These are phyloP conservation scores for Telopea speciosissima DNA, from an alignment of 177 flowering plant species.

Conservation along the genomic window DNA sequence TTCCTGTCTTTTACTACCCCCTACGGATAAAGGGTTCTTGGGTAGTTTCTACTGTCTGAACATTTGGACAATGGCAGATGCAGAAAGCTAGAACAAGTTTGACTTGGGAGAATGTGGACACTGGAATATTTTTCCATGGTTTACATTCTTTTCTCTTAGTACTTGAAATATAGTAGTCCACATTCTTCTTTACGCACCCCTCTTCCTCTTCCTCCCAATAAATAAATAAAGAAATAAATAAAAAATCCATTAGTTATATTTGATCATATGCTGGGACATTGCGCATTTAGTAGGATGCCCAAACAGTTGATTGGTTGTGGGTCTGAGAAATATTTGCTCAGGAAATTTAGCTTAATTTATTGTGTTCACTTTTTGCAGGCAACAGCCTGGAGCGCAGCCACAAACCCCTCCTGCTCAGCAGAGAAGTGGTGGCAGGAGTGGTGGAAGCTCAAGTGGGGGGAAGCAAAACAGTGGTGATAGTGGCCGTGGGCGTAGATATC, in stretches of 20 bases:
- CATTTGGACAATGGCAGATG: background rate
- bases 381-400: slow-evolving; percentile 41
- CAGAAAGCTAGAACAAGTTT: background rate
- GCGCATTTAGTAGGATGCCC: background rate
- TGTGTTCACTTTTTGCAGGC: slow-evolving; percentile 22
- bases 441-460: slow-evolving; percentile 38
- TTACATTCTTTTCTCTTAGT: background rate
- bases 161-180: no score
- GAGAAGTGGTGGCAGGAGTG: slow-evolving; percentile 16
- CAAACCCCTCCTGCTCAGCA: slow-evolving; percentile 28
- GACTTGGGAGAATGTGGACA: background rate
- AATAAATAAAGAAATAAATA: no score
- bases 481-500: slow-evolving; percentile 37
- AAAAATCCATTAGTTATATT: background rate
- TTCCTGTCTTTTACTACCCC: background rate
- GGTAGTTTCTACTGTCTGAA: background rate
- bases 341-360: background rate
- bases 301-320: background rate
- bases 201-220: no score
- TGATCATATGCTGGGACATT: background rate
- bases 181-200: no score
- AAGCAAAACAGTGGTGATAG: slow-evolving; percentile 23
- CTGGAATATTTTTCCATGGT: background rate
- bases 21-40: background rate
- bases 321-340: background rate